phyloP scores from a whole-genome alignment of 441 rosid species.

The Gossypium gossypioides region DNA sequence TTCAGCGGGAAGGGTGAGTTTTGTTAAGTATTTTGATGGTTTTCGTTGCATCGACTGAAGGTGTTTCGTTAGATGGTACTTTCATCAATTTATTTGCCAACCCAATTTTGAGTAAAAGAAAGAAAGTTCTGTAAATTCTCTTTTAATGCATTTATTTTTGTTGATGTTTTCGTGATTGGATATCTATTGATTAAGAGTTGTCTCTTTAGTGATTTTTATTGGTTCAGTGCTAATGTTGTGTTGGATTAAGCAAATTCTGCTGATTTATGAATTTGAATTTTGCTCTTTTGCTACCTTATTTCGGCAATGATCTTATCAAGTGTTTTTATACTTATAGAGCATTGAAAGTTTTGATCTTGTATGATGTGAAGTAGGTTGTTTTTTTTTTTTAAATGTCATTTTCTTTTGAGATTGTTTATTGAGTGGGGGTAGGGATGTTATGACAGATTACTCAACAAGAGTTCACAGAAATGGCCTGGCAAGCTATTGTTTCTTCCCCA shows the following conservation, averaged over 20 bases:
- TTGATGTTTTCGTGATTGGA: neutral
- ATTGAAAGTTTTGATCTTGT: neutral
- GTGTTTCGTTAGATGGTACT: neutral
- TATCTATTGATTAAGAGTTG: neutral
- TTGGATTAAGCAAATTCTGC: neutral
- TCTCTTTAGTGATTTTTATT: neutral
- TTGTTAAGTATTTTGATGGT: neutral
- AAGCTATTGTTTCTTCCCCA: conserved; percentile 83
- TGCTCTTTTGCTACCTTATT: neutral
- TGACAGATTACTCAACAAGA: conserved; percentile 85
- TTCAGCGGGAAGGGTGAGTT: conserved; percentile 55
- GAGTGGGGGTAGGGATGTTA: conserved; percentile 8
- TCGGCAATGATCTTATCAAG: neutral
- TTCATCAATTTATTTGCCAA: neutral
- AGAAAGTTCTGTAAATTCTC: neutral
- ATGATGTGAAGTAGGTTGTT: neutral
- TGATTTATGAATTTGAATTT: neutral
- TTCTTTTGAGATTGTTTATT: neutral
- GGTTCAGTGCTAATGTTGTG: neutral
- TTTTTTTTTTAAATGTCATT: neutral
- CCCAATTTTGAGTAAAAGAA: neutral
- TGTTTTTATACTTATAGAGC: neutral
- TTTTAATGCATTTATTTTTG: neutral
- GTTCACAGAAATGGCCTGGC: conserved; percentile 98
- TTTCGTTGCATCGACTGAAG: neutral